phyloP scores from a whole-genome alignment of 2,329 filamentous ascomycete species.

The Exophiala sideris region DNA sequence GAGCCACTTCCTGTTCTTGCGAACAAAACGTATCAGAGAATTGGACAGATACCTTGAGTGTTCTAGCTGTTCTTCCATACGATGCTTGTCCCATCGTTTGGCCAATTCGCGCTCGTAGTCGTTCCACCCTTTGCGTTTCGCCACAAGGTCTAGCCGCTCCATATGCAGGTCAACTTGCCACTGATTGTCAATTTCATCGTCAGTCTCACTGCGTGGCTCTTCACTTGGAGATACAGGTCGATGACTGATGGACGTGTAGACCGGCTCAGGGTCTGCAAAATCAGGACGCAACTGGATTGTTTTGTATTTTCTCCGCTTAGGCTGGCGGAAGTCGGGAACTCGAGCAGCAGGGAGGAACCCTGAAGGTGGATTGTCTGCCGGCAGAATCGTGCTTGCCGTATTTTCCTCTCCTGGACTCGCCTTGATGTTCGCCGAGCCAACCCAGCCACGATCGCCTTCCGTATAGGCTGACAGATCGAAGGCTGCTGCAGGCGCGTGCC shows the following conservation, averaged over 20 bases:
- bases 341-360: constrained; percentile 11
- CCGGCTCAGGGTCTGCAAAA: constrained; percentile 1
- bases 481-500: constrained; percentile 20
- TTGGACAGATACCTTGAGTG: constrained; percentile 27
- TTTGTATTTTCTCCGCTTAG: constrained; percentile 18
- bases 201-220: constrained; percentile 25
- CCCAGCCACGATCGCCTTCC: constrained; percentile 21
- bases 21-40: constrained; percentile 27
- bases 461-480: constrained; percentile 25
- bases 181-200: constrained; percentile 28
- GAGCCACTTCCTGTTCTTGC: constrained; percentile 25
- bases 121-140: constrained; percentile 17
- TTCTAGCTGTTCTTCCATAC: constrained; percentile 26
- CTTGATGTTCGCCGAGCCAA: constrained; percentile 1
- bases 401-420: constrained; percentile 1
- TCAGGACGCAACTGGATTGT: constrained; percentile 14
- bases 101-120: constrained; percentile 19
- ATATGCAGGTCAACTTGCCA: constrained; percentile 26
- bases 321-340: constrained; percentile 23
- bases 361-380: constrained; percentile 1
- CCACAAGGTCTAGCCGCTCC: constrained; percentile 23
- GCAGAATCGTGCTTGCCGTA: neutral
- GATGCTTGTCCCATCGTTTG: constrained; percentile 26
- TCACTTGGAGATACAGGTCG: constrained; percentile 24
- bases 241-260: constrained; percentile 27